Evolutionary conservation across 2,329 filamentous ascomycete genomes (phyloP).

Genomic region (Aspergillus pseudoterreus): DNA sequence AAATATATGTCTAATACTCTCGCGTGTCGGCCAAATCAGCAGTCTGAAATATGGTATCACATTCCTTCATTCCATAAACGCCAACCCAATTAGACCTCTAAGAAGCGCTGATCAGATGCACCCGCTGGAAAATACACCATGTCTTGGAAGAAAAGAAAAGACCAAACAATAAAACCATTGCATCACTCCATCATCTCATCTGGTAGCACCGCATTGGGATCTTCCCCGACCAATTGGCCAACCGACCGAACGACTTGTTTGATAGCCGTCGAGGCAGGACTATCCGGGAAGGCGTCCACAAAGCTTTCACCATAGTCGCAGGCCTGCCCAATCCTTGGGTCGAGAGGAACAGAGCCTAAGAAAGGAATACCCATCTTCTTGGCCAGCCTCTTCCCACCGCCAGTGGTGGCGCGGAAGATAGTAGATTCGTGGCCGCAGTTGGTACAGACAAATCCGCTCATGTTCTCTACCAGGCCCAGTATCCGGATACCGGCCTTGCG

Average conservation of each 20-base stretch:
- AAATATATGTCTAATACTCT: too few species aligned
- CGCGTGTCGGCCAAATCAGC: not conserved
- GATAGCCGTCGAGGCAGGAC: conserved; percentile 80
- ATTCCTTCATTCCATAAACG: not conserved
- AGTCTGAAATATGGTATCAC: not conserved
- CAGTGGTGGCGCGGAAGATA: conserved; percentile 89
- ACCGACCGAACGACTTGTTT: conserved; percentile 74
- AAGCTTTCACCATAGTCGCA: conserved; percentile 98
- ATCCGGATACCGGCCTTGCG: conserved; percentile 86
- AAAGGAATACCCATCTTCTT: conserved; percentile 86
- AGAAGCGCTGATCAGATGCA: conserved; percentile 14
- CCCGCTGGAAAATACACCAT: conserved; percentile 12
- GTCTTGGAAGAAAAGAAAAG: conserved; percentile 3
- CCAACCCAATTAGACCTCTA: not conserved
- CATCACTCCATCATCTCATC: conserved; percentile 27
- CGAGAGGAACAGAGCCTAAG: conserved; percentile 82
- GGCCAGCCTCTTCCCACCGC: conserved; percentile 75
- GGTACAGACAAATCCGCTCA: conserved; percentile 95
- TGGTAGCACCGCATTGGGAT: conserved; percentile 49
- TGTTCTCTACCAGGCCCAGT: conserved; percentile 92
- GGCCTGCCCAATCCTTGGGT: conserved; percentile 91
- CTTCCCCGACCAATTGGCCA: conserved; percentile 61
- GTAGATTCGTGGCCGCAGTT: conserved; percentile 76
- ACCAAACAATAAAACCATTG: not conserved
- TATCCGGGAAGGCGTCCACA: conserved; percentile 89